Percentiles rank a stretch among this genome's conserved stretches.
These are phyloP conservation scores for Raddia distichophylla DNA, from an alignment of 176 grass and related monocot species.

Conservation along the genomic window DNA sequence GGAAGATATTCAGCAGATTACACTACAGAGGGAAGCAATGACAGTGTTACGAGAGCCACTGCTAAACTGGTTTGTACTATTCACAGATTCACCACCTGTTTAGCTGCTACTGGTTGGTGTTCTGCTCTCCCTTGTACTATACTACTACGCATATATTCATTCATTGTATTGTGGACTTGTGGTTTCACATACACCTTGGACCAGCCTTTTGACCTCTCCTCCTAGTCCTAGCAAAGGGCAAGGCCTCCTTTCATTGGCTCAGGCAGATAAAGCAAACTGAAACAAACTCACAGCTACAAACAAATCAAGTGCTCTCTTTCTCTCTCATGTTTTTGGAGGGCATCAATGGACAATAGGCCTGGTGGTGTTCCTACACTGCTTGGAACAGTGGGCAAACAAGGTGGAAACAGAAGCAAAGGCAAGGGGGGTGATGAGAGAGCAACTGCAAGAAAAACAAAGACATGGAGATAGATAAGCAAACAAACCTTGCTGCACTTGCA, in stretches of 20 bases:
- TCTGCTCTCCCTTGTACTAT: not conserved
- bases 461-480: conserved; percentile 17
- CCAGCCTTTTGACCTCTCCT: conserved; percentile 37
- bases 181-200: conserved; percentile 31
- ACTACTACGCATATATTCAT: not conserved
- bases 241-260: not conserved
- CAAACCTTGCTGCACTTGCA: conserved; percentile 40
- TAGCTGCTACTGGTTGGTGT: not conserved
- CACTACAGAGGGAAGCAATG: not conserved
- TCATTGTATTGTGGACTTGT: not conserved
- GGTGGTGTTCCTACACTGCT: conserved; percentile 3
- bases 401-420: conserved; percentile 35
- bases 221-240: not conserved
- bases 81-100: not conserved
- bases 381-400: conserved; percentile 36
- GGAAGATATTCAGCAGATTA: not conserved
- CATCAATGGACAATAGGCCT: not conserved
- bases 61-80: conserved; percentile 8
- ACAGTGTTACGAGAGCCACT: not conserved
- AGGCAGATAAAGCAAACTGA: not conserved
- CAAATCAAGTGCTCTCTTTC: conserved; percentile 1
- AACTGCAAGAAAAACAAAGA: conserved; percentile 13
- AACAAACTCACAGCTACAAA: conserved; percentile 5
- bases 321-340: conserved; percentile 2
- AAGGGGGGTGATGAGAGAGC: conserved; percentile 29